Conservation (phyloP, 257 asterid genomes). For the Solanum chiquidenum region DNA sequence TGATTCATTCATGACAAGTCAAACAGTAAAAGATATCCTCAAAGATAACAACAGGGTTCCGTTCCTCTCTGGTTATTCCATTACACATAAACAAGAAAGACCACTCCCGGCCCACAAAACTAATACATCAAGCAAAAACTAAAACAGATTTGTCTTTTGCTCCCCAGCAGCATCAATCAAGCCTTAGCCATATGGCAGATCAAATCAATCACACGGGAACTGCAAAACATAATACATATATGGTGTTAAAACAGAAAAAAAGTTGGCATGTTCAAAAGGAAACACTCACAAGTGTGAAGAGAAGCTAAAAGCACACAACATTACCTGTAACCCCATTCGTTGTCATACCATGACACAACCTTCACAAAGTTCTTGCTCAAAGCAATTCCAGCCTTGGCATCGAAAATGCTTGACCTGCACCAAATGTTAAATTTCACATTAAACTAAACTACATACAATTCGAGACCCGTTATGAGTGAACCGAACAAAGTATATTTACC, state of each 20-base stretch:
- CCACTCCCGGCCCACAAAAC: not conserved
- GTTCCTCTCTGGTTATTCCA: not conserved
- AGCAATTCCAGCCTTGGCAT: slow-evolving; percentile 83
- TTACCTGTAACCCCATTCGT: slow-evolving; percentile 79
- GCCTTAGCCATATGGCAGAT: slow-evolving; percentile 44
- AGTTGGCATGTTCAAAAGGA: too few species aligned
- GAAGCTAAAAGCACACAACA: not conserved
- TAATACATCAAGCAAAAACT: not conserved
- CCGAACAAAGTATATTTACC: slow-evolving; percentile 13
- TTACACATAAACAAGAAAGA: not conserved
- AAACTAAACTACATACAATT: not conserved
- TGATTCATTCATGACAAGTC: not conserved
- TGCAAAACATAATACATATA: slow-evolving; percentile 11
- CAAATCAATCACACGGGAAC: slow-evolving; percentile 63
- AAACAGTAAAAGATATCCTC: not conserved
- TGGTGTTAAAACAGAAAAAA: not conserved
- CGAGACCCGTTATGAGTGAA: not conserved
- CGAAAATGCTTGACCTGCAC: slow-evolving; percentile 72
- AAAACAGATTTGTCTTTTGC: not conserved
- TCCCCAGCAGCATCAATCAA: not conserved
- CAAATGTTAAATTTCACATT: not conserved
- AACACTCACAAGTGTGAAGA: too few species aligned
- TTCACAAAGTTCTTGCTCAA: slow-evolving; percentile 56
- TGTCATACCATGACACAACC: slow-evolving; percentile 70
- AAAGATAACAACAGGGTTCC: not conserved